phyloP scores from a whole-genome alignment of 1,284 basidiomycete genomes.

The Neotropicomus parvogracilis region DNA sequence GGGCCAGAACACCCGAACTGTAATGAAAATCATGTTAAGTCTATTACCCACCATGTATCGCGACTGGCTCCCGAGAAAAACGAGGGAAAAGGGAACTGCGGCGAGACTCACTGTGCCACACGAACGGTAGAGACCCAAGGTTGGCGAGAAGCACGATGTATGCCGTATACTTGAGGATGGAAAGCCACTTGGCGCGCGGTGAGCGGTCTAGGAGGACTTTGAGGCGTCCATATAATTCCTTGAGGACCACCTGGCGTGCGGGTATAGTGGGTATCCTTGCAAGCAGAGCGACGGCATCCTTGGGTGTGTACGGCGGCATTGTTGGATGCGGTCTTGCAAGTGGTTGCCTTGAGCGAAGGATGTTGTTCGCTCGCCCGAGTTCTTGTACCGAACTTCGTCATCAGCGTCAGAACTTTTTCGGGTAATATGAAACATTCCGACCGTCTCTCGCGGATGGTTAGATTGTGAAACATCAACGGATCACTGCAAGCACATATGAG shows the following conservation, averaged over 20 bases:
- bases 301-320: conserved; percentile 14
- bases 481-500: no score
- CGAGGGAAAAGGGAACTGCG: neutral
- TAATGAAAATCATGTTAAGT: neutral
- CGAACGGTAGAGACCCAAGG: conserved; percentile 53
- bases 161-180: conserved; percentile 34
- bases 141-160: conserved; percentile 49
- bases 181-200: conserved; percentile 5
- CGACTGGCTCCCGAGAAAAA: neutral
- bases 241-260: neutral
- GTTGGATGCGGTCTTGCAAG: neutral
- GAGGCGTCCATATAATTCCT: conserved; percentile 8
- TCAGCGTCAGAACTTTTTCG: neutral
- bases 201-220: conserved; percentile 6
- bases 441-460: no score
- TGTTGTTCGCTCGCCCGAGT: neutral
- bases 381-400: neutral
- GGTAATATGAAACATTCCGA: neutral
- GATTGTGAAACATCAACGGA: no score
- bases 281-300: conserved; percentile 8
- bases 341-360: neutral
- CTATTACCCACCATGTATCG: neutral
- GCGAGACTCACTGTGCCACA: conserved; percentile 62
- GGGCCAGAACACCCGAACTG: conserved; percentile 58
- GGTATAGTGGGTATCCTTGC: conserved; percentile 16